These are phyloP conservation scores for Cladorrhinum samala DNA, from an alignment of 495 filamentous ascomycete species.

Conservation along the genomic window DNA sequence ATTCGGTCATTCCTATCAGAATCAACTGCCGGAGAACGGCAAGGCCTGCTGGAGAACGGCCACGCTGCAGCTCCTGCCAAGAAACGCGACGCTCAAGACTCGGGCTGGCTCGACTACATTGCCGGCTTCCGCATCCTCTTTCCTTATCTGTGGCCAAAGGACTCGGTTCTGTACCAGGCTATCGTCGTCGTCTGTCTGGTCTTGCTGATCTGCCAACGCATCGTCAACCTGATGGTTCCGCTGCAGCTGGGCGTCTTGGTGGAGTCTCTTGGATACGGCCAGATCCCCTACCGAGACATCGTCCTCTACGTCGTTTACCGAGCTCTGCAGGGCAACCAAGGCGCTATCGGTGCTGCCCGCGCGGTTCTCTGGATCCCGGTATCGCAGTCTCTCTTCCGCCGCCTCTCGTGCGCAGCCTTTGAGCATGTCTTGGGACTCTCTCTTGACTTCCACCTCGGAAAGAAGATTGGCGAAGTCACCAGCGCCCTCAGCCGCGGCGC, in stretches of 20 bases:
- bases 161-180: slow-evolving; percentile 62
- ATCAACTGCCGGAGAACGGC: slow-evolving; percentile 19
- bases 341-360: slow-evolving; percentile 73
- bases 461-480: slow-evolving; percentile 92
- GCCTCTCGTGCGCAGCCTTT: slow-evolving; percentile 87
- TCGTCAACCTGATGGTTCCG: slow-evolving; percentile 76
- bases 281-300: slow-evolving; percentile 46
- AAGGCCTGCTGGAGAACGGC: slow-evolving; percentile 27
- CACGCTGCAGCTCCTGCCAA: neutral
- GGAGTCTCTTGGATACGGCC: slow-evolving; percentile 43
- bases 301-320: slow-evolving; percentile 72
- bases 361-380: slow-evolving; percentile 91
- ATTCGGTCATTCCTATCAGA: slow-evolving; percentile 10
- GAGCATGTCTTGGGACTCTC: slow-evolving; percentile 97
- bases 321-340: slow-evolving; percentile 81
- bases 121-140: slow-evolving; percentile 90
- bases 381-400: slow-evolving; percentile 91
- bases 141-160: slow-evolving; percentile 88
- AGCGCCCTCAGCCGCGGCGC: slow-evolving; percentile 92
- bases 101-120: slow-evolving; percentile 62
- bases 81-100: slow-evolving; percentile 24
- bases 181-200: slow-evolving; percentile 71
- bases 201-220: slow-evolving; percentile 68
- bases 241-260: slow-evolving; percentile 69
- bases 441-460: slow-evolving; percentile 92